A percentile compares a stretch with the other conserved stretches of the same genome.
phyloP scores from a whole-genome alignment of 2,329 filamentous ascomycete species.

The Aspergillus carbonarius region DNA sequence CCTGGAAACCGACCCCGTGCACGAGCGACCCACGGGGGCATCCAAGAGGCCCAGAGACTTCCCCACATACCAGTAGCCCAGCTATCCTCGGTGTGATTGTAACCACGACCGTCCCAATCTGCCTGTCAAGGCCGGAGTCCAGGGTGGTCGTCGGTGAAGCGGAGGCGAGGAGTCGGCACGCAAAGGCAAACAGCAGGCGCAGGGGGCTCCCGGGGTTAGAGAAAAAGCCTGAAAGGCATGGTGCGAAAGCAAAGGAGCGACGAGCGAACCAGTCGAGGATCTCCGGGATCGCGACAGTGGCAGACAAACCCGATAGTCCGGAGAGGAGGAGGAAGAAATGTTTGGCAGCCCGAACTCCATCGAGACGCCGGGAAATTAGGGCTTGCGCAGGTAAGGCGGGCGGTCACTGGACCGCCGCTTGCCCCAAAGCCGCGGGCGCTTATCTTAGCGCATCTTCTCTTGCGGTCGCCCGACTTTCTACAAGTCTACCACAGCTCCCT shows the following conservation, averaged over 20 bases:
- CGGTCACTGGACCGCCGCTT: conserved; percentile 30
- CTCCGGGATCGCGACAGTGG: conserved; percentile 1
- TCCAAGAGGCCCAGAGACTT: not conserved
- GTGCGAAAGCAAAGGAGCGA: conserved; percentile 8
- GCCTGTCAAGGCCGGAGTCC: conserved; percentile 6
- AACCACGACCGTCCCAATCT: not conserved
- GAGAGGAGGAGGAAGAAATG: conserved; percentile 17
- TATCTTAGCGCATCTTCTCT: conserved; percentile 22
- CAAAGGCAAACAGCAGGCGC: conserved; percentile 18
- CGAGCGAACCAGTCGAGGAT: conserved; percentile 11
- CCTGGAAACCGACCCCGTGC: conserved; percentile 7
- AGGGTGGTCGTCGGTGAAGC: conserved; percentile 19
- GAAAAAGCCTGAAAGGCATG: conserved; percentile 11
- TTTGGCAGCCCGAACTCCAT: conserved; percentile 19
- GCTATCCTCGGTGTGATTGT: not conserved
- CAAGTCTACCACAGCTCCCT: conserved; percentile 9
- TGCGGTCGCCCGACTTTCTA: not conserved
- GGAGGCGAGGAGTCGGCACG: conserved; percentile 19
- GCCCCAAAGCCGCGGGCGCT: conserved; percentile 28
- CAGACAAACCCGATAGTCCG: conserved; percentile 3
- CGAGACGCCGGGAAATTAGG: conserved; percentile 37
- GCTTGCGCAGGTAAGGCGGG: conserved; percentile 29
- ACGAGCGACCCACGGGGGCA: conserved; percentile 2
- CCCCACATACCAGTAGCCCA: conserved; percentile 5
- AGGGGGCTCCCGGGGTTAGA: conserved; percentile 17